Percentiles rank a stretch among this genome's conserved stretches.
These are phyloP conservation scores for Paracoccidioides brasiliensis DNA, from an alignment of 2,329 filamentous ascomycete genomes.

Conservation along the genomic window DNA sequence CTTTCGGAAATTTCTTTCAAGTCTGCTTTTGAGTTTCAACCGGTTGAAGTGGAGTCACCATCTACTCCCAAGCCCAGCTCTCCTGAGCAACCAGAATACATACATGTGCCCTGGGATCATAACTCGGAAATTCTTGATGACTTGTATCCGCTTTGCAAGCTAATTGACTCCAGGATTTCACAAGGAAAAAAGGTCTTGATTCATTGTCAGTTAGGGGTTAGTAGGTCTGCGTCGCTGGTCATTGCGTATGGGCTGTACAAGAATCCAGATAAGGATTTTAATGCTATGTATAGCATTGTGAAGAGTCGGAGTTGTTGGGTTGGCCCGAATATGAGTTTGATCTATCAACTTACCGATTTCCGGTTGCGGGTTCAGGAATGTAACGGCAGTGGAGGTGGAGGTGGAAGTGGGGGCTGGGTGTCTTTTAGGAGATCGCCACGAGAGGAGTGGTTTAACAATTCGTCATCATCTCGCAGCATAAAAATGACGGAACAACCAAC, in stretches of 20 bases:
- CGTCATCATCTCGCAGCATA: constrained; percentile 14
- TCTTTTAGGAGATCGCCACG: constrained; percentile 13
- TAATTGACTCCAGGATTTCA: constrained; percentile 47
- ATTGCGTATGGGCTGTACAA: constrained; percentile 55
- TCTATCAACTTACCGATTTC: constrained; percentile 56
- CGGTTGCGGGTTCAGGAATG: constrained; percentile 29
- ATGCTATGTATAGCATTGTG: constrained; percentile 51
- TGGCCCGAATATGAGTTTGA: constrained; percentile 55
- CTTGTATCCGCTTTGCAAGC: constrained; percentile 44
- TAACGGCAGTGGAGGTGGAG: too few relatives aligned
- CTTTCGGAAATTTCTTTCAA: constrained; percentile 36
- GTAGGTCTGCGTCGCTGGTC: constrained; percentile 51
- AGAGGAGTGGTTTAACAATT: constrained; percentile 24
- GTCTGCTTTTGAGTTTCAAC: constrained; percentile 34
- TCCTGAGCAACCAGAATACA: constrained; percentile 43
- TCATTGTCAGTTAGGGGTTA: constrained; percentile 53
- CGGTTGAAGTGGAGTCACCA: constrained; percentile 17
- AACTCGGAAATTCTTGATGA: constrained; percentile 56
- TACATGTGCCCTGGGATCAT: constrained; percentile 54
- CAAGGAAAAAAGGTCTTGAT: constrained; percentile 48
- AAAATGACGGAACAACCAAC: background rate
- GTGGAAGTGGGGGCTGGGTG: too few relatives aligned
- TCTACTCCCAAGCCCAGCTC: constrained; percentile 21
- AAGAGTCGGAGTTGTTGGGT: constrained; percentile 55
- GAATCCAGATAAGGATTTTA: constrained; percentile 47